Percentiles rank a stretch among this genome's conserved stretches.
These are phyloP conservation scores for Platanthera guangdongensis DNA, from an alignment of 106 monocot genomes.

Conservation along the genomic window DNA sequence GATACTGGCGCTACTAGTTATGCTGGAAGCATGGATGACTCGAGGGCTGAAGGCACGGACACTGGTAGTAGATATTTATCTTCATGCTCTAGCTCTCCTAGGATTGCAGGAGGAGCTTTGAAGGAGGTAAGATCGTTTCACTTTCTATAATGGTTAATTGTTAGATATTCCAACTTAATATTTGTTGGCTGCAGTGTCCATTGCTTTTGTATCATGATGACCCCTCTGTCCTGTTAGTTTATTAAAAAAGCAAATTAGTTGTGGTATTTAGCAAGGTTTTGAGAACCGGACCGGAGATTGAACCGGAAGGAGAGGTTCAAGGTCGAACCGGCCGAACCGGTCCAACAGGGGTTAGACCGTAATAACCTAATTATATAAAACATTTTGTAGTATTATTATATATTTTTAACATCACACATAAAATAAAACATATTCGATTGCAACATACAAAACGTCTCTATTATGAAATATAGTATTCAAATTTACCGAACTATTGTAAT, in stretches of 20 bases:
- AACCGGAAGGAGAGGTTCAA: too few species aligned
- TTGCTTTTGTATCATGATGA: background rate
- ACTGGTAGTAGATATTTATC: slow-evolving; percentile 49
- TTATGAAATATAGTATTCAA: too few species aligned
- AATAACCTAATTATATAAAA: too few species aligned
- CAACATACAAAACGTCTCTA: too few species aligned
- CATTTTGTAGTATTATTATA: too few species aligned
- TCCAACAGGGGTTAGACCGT: too few species aligned
- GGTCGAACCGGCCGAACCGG: too few species aligned
- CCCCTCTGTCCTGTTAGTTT: background rate
- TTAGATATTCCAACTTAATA: background rate
- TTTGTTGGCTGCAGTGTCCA: background rate
- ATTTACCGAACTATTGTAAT: too few species aligned
- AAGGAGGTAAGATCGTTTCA: slow-evolving; percentile 48
- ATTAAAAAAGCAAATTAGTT: too few species aligned
- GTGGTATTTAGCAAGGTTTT: background rate
- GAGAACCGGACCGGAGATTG: too few species aligned
- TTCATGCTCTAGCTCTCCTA: slow-evolving; percentile 71
- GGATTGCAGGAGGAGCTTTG: slow-evolving; percentile 42
- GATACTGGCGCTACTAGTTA: slow-evolving; percentile 39
- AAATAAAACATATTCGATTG: too few species aligned
- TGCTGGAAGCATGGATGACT: slow-evolving; percentile 37
- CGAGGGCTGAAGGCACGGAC: slow-evolving; percentile 31
- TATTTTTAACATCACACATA: too few species aligned
- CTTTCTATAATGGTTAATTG: background rate